Conservation (phyloP, 164 flowering plant genomes). For the grape (Vitis vinifera) region ASM3070453v1 NC_081809.1:5323001-5323500, state of each 20-base stretch:
- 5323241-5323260: neutral
- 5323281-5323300: too few relatives aligned
- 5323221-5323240: neutral
- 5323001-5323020: constrained; percentile 40
- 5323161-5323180: neutral
- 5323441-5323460: too few relatives aligned
- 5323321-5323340: too few relatives aligned
- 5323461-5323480: too few relatives aligned
- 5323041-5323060: constrained; percentile 32
- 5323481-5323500: too few relatives aligned
- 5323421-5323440: too few relatives aligned
- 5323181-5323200: constrained; percentile 1
- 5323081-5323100: constrained; percentile 8
- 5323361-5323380: too few relatives aligned
- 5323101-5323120: constrained; percentile 19
- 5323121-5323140: constrained; percentile 33
- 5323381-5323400: too few relatives aligned
- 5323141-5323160: constrained; percentile 16
- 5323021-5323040: constrained; percentile 41
- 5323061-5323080: constrained; percentile 5
- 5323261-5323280: neutral
- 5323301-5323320: too few relatives aligned
- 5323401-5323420: too few relatives aligned
- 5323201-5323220: neutral
- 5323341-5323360: too few relatives aligned